Evolutionary conservation across 345 rosid genomes (phyloP).

Genomic region (Garcia nutans): DNA sequence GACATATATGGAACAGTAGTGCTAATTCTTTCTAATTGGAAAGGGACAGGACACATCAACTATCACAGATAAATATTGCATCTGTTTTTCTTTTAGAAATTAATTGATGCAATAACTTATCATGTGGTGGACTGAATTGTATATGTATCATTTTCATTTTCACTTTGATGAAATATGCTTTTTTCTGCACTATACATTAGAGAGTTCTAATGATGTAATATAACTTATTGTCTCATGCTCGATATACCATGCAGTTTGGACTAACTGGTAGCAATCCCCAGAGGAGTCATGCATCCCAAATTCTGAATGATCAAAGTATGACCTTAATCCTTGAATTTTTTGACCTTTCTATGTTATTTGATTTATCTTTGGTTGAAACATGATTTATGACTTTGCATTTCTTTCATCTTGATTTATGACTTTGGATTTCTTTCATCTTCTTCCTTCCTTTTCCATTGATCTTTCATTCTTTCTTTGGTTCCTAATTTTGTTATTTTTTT

Average conservation of each 20-base stretch:
- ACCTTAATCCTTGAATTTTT: background rate
- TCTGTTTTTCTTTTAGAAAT: background rate
- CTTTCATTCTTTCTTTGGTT: background rate
- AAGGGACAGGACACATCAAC: background rate
- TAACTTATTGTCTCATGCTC: constrained; percentile 14
- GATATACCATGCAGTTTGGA: constrained; percentile 58
- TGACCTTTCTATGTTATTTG: background rate
- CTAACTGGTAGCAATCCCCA: constrained; percentile 70
- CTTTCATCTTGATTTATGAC: background rate
- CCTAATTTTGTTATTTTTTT: too few species aligned
- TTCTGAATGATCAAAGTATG: constrained; percentile 77
- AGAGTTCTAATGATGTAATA: background rate
- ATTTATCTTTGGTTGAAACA: background rate
- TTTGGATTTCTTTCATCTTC: background rate
- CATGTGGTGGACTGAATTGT: background rate
- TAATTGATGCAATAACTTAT: background rate
- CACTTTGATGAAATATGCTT: background rate
- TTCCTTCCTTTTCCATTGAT: background rate
- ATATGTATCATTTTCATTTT: background rate
- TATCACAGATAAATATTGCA: background rate
- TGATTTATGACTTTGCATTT: background rate
- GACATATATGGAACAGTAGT: background rate
- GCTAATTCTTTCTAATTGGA: background rate
- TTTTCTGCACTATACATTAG: background rate
- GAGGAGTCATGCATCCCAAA: constrained; percentile 67